Evolutionary conservation across 164 flowering plant genomes (phyloP).

Genomic region (Magnolia sinica): DNA sequence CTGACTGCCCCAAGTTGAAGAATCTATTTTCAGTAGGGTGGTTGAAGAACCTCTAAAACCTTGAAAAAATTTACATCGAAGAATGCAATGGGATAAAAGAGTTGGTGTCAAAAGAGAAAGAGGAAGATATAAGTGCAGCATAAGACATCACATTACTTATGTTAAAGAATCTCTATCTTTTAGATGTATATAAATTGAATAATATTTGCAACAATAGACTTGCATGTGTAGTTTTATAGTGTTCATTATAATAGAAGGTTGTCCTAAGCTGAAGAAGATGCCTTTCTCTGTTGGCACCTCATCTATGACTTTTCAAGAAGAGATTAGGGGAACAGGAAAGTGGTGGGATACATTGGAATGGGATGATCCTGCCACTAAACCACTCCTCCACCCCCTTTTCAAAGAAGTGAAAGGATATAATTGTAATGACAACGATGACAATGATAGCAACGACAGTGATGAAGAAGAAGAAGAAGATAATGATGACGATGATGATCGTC

Average conservation of each 20-base stretch:
- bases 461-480: constrained; percentile 35
- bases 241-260: rapidly evolving
- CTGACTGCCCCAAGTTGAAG: too few species aligned
- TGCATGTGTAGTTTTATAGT: neutral
- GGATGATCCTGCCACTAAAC: neutral
- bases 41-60: too few species aligned
- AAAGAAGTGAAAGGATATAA: too few species aligned
- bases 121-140: too few species aligned
- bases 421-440: constrained; percentile 25
- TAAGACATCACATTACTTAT: too few species aligned
- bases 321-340: neutral
- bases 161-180: neutral
- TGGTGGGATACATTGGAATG: neutral
- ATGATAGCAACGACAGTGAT: constrained; percentile 1
- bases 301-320: neutral
- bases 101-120: too few species aligned
- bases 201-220: neutral
- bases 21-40: too few species aligned
- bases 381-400: neutral
- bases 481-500: too few species aligned
- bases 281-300: neutral
- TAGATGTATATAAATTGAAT: neutral
- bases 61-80: too few species aligned
- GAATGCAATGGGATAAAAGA: too few species aligned
- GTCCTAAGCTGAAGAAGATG: neutral